Base-by-base conservation (phyloP, 2,329 filamentous ascomycete species). In the Fusarium palustre region DNA sequence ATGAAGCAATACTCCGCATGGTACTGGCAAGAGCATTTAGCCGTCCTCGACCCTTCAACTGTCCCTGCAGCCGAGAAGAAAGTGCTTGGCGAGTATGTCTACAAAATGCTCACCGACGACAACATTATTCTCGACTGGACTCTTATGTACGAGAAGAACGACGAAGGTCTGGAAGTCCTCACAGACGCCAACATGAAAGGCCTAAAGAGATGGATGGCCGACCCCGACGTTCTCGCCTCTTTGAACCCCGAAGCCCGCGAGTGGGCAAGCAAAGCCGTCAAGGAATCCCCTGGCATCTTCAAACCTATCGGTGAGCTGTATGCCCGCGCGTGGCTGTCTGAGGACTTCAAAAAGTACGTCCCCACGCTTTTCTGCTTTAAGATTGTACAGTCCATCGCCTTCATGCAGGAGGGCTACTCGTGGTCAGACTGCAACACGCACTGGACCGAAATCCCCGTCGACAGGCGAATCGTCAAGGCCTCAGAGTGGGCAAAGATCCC, bases 11-110 rank as follows among this genome's bases (percentile, higher is more conserved):
- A 82, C 36, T 80, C 81, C 1, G 80, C 81, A 0, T 82, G 81
- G 81, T 83, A 83, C 58, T 82, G 81, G 81, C 81, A 81, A 50
- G 81, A 83, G 36, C 81, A 83, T 64, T 55, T 82, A 15, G 76
- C 76, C 0, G 76, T 75, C 1, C 70, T 82, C 16, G 77, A 81
- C 39, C 75, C 76, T 2, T 47, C 62, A 0, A 63, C 63, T 0
- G 69, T 81, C 1, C 64, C 75, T 0, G 56, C 52, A 0, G 54
- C 70, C 0, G 75, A 80, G 43, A 82, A 80, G 62, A 71, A 70
- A 2, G 69, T 73, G 7, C 73, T 82, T 12, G 79, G 79, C 2
- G 73, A 61, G 25, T 73, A 70, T 5, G 73, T 82, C 2, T 75
- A 77, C 55, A 75, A 68, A 41, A 81, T 82, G 78, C 75, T 82